A percentile compares a stretch with the other conserved stretches of the same genome.
Conservation (phyloP, 176 grass and related monocot species). For the Carex littledalei region DNA sequence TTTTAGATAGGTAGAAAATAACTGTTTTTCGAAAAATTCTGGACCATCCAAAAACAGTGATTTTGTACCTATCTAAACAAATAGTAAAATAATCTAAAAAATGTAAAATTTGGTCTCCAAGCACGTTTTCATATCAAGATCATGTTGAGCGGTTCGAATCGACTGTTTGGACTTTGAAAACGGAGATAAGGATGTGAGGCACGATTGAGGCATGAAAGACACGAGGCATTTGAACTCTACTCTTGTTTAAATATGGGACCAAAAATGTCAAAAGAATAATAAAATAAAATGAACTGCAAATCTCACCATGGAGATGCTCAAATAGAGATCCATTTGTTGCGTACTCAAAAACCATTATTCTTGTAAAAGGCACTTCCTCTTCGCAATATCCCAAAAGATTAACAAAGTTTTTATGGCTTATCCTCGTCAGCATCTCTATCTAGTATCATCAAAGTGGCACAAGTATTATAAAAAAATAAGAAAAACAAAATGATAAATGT, state of each 20-base stretch:
- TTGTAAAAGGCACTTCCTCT: constrained; percentile 70
- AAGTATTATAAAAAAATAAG: constrained; percentile 13
- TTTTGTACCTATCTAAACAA: too few species aligned
- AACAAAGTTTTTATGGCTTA: constrained; percentile 87
- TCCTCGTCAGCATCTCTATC: constrained; percentile 65
- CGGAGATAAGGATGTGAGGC: too few species aligned
- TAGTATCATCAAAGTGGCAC: constrained; percentile 27
- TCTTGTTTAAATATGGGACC: background rate
- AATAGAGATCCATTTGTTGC: constrained; percentile 86
- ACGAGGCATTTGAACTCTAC: too few species aligned
- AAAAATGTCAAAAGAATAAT: background rate
- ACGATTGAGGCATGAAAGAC: too few species aligned
- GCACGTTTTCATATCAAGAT: too few species aligned
- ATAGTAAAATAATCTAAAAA: too few species aligned
- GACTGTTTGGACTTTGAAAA: too few species aligned
- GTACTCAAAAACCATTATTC: constrained; percentile 94
- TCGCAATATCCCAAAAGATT: constrained; percentile 87
- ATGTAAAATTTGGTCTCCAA: too few species aligned
- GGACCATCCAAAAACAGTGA: too few species aligned
- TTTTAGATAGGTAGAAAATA: too few species aligned
- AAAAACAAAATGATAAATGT: background rate
- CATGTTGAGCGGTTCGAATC: too few species aligned
- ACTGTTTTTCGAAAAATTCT: too few species aligned
- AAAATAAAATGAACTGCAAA: background rate
- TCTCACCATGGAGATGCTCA: constrained; percentile 82